These are phyloP conservation scores for Xylaria sp. DNA, from an alignment of 2,329 filamentous ascomycete species.

Conservation along the genomic window DNA sequence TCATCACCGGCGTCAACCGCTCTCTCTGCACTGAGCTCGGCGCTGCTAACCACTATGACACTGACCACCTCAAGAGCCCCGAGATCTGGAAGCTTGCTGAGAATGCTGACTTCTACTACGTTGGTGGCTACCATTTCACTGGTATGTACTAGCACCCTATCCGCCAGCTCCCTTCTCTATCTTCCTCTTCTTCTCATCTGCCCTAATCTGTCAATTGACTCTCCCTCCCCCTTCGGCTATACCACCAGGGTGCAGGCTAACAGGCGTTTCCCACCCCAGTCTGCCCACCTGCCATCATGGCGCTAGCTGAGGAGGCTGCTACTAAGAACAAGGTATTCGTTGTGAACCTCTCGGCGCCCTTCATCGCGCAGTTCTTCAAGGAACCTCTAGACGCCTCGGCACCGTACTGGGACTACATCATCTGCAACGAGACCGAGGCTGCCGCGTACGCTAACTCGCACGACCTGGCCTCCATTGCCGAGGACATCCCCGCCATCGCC, in stretches of 20 bases:
- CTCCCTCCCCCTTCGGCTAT: not conserved
- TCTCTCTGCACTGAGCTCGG: slow-evolving; percentile 95
- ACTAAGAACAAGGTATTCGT: slow-evolving; percentile 90
- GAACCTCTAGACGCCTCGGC: slow-evolving; percentile 87
- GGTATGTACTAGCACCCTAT: slow-evolving; percentile 24
- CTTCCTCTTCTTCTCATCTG: not conserved
- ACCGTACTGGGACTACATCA: slow-evolving; percentile 94
- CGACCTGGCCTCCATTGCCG: slow-evolving; percentile 41
- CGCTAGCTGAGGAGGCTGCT: slow-evolving; percentile 90
- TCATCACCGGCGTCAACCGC: slow-evolving; percentile 97
- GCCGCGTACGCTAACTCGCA: slow-evolving; percentile 84
- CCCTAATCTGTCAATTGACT: not conserved
- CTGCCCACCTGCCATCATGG: slow-evolving; percentile 88
- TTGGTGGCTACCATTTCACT: slow-evolving; percentile 97
- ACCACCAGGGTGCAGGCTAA: slow-evolving; percentile 8
- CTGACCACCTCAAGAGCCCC: slow-evolving; percentile 90
- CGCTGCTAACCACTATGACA: slow-evolving; percentile 96
- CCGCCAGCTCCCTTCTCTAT: not conserved
- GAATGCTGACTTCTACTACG: slow-evolving; percentile 88
- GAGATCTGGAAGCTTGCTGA: slow-evolving; percentile 93
- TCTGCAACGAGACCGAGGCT: slow-evolving; percentile 97
- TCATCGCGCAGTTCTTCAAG: slow-evolving; percentile 98
- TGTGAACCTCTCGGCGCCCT: slow-evolving; percentile 92
- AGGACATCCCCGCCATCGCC: slow-evolving; percentile 86
- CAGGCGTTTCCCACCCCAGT: slow-evolving; percentile 60